These are phyloP conservation scores for Cryphonectria parasitica DNA, from an alignment of 2,329 filamentous ascomycete genomes.

Conservation along the genomic window DNA sequence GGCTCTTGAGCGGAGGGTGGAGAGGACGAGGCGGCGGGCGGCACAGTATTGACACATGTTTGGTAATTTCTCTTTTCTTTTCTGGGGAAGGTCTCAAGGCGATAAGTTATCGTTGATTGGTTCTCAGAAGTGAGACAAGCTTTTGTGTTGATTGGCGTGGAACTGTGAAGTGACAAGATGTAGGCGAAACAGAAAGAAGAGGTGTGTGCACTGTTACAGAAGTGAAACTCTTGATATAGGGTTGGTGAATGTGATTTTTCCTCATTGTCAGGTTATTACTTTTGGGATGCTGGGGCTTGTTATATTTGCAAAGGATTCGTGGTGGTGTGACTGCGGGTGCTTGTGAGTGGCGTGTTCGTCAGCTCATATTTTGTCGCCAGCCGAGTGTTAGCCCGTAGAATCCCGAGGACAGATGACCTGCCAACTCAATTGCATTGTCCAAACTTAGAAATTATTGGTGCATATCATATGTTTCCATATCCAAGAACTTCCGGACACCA, in stretches of 20 bases:
- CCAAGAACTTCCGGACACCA: neutral
- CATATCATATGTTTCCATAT: neutral
- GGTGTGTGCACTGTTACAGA: neutral
- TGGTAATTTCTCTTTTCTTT: neutral
- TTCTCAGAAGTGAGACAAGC: neutral
- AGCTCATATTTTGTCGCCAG: conserved; percentile 2
- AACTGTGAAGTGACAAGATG: neutral
- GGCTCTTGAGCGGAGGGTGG: conserved; percentile 16
- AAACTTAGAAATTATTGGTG: neutral
- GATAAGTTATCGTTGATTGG: neutral
- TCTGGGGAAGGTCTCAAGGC: neutral
- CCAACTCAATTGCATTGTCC: neutral
- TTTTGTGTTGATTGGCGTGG: neutral
- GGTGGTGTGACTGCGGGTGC: conserved; percentile 11
- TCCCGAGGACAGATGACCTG: neutral
- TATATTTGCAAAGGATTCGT: conserved; percentile 7
- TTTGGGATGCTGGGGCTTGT: neutral
- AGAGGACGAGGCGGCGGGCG: conserved; percentile 8
- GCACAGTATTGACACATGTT: conserved; percentile 17
- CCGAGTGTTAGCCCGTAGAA: conserved; percentile 5
- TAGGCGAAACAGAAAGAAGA: neutral
- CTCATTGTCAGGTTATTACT: neutral
- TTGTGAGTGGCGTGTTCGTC: conserved; percentile 17
- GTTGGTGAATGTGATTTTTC: neutral
- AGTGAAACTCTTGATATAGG: neutral